These are phyloP conservation scores for Odontarrhena argentea DNA, from an alignment of 345 rosid genomes.

Conservation along the genomic window DNA sequence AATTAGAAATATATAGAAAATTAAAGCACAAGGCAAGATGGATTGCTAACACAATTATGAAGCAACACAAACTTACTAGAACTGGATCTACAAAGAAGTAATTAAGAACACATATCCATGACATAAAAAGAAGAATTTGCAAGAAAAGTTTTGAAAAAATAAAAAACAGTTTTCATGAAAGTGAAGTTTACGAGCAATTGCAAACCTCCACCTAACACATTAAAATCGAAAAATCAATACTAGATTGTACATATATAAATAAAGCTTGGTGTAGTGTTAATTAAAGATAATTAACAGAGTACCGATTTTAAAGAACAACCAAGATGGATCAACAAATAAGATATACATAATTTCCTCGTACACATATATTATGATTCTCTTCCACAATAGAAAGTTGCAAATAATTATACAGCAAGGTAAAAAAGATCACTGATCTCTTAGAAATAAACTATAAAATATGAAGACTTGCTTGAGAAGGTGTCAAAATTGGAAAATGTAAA, in stretches of 20 bases:
- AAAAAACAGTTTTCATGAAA: too few relatives aligned
- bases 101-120: too few relatives aligned
- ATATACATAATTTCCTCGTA: neutral
- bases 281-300: neutral
- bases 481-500: conserved; percentile 31
- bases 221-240: too few relatives aligned
- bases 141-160: too few relatives aligned
- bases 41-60: neutral
- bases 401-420: conserved; percentile 15
- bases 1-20: neutral
- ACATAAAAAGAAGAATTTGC: too few relatives aligned
- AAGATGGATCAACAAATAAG: neutral
- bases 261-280: too few relatives aligned
- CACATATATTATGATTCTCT: neutral
- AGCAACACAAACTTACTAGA: conserved; percentile 9
- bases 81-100: neutral
- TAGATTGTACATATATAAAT: too few relatives aligned
- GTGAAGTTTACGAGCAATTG: too few relatives aligned
- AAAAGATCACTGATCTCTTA: conserved; percentile 6
- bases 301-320: neutral
- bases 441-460: neutral
- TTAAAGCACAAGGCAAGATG: neutral
- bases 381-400: conserved; percentile 1
- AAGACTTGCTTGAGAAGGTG: conserved; percentile 32
- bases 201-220: too few relatives aligned